These are phyloP conservation scores for Leccinum olivaceopallidum DNA, from an alignment of 768 basidiomycete genomes.

Conservation along the genomic window DNA sequence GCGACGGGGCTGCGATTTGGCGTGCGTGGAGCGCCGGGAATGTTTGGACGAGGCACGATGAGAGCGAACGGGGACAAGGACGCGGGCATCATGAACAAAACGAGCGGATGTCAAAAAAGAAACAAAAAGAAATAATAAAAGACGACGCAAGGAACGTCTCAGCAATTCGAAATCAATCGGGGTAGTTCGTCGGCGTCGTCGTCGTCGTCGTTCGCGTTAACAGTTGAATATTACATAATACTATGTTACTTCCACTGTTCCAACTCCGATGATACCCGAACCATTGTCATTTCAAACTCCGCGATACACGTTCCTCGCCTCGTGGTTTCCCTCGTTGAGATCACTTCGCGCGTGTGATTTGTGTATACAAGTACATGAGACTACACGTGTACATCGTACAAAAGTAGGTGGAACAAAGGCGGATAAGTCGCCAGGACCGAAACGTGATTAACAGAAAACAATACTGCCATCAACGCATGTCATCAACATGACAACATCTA, in stretches of 20 bases:
- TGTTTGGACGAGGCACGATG: constrained; percentile 59
- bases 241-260: constrained; percentile 14
- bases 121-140: constrained; percentile 22
- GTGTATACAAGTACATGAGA: constrained; percentile 2
- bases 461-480: neutral
- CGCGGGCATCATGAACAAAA: constrained; percentile 39
- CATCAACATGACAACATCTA: constrained; percentile 1
- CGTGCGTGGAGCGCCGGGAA: constrained; percentile 52
- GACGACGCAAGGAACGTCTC: constrained; percentile 24
- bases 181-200: constrained; percentile 9
- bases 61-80: constrained; percentile 58
- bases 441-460: constrained; percentile 16
- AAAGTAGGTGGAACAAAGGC: constrained; percentile 9
- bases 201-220: constrained; percentile 29
- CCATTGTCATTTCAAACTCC: constrained; percentile 15
- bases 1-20: constrained; percentile 57
- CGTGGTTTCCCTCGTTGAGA: constrained; percentile 23
- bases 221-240: constrained; percentile 22
- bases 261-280: constrained; percentile 21
- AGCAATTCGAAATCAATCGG: constrained; percentile 4
- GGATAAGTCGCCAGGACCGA: constrained; percentile 16
- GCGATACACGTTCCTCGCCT: constrained; percentile 24
- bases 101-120: constrained; percentile 48
- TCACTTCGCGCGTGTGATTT: constrained; percentile 22
- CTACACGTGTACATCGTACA: constrained; percentile 22